These are phyloP conservation scores for Euphorbia pulcherrima DNA, from an alignment of 345 rosid species.

Conservation along the genomic window DNA sequence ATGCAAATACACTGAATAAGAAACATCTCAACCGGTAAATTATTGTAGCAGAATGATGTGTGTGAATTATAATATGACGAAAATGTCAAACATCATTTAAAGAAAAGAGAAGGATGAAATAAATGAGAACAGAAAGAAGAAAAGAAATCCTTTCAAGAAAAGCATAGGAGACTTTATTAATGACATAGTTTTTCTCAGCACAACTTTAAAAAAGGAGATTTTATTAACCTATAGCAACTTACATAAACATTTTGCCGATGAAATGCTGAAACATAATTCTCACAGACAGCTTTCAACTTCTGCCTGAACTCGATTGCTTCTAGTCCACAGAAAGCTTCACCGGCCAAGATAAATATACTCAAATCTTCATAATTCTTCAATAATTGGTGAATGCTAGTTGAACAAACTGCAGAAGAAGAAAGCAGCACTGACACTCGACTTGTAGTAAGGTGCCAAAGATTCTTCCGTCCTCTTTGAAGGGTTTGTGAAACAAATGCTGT, in stretches of 20 bases:
- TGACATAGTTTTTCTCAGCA: background rate
- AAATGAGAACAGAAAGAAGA: background rate
- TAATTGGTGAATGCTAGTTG: conserved; percentile 93
- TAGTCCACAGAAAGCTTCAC: conserved; percentile 94
- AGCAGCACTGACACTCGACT: conserved; percentile 90
- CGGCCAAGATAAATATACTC: conserved; percentile 78
- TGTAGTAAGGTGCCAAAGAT: conserved; percentile 97
- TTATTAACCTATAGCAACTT: conserved; percentile 30
- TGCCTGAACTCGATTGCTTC: conserved; percentile 90
- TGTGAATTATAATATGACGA: background rate
- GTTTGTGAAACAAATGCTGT: conserved; percentile 76
- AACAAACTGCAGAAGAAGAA: conserved; percentile 72
- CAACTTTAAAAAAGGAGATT: background rate
- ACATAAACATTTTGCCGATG: conserved; percentile 87
- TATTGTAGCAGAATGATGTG: background rate
- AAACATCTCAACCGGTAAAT: background rate
- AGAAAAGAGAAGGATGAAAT: background rate
- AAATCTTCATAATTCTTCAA: conserved; percentile 88
- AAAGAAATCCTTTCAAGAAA: background rate
- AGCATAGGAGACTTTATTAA: background rate
- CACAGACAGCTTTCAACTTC: conserved; percentile 85
- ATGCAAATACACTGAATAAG: background rate
- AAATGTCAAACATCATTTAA: background rate
- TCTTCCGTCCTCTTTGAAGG: conserved; percentile 83
- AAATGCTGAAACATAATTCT: conserved; percentile 72